Evolutionary conservation across 345 rosid genomes (phyloP).

Genomic region (Rhizophora apiculata): DNA sequence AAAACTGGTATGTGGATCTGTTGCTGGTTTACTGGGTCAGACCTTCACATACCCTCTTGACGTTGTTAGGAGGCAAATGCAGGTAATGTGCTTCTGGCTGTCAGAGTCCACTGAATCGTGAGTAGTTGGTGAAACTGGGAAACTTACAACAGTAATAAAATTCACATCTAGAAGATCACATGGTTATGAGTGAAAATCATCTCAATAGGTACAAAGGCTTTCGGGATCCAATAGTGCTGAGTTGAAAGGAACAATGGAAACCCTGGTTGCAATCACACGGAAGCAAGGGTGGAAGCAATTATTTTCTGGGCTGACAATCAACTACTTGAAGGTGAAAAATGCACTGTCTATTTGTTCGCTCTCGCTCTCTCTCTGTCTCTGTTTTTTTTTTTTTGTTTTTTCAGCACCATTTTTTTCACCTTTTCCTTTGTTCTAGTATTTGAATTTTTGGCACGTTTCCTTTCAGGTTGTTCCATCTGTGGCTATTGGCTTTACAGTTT

Average conservation of each 20-base stretch:
- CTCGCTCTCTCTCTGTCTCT: not conserved
- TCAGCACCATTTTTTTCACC: not conserved
- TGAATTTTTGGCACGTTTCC: not conserved
- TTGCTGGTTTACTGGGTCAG: constrained; percentile 87
- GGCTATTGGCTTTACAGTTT: constrained; percentile 91
- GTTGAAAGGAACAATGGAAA: constrained; percentile 65
- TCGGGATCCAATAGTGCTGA: constrained; percentile 41
- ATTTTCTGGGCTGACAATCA: constrained; percentile 90
- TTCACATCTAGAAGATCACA: not conserved
- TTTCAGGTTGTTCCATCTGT: constrained; percentile 87
- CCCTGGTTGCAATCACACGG: constrained; percentile 53
- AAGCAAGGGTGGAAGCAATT: constrained; percentile 97
- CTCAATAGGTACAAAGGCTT: constrained; percentile 65
- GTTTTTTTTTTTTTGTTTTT: not conserved
- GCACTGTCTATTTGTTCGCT: not conserved
- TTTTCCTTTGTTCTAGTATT: not conserved
- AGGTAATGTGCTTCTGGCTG: constrained; percentile 39
- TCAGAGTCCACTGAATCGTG: not conserved
- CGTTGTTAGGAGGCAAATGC: constrained; percentile 98
- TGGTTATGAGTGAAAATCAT: constrained; percentile 8
- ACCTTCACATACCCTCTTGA: constrained; percentile 96
- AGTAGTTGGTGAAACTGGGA: not conserved
- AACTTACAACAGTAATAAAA: not conserved
- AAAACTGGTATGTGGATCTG: constrained; percentile 81
- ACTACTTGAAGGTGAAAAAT: constrained; percentile 69